A percentile compares a stretch with the other conserved stretches of the same genome.
phyloP scores from a whole-genome alignment of 129 eudicot species.

The Rutidosis leptorrhynchoides region DNA sequence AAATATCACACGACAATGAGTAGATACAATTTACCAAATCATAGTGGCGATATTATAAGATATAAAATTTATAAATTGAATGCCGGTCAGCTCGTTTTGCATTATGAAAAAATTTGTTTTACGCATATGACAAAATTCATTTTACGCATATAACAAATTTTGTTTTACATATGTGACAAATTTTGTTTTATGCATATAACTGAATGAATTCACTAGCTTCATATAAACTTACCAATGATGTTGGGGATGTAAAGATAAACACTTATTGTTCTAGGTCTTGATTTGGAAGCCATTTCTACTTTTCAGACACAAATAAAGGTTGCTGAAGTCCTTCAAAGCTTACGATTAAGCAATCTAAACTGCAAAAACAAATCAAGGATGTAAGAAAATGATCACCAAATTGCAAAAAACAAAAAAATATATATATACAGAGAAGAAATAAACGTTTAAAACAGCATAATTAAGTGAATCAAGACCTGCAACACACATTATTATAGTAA shows the following conservation, averaged over 20 bases:
- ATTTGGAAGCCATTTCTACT: constrained; percentile 54
- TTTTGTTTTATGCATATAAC: not conserved
- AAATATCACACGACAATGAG: not conserved
- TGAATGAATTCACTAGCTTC: not conserved
- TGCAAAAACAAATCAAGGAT: constrained; percentile 22
- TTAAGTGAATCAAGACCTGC: not conserved
- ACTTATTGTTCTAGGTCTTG: constrained; percentile 49
- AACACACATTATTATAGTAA: not conserved
- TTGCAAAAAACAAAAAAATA: not conserved
- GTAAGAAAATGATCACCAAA: not conserved
- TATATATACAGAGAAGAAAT: not conserved
- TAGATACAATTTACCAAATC: not conserved
- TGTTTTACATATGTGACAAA: not conserved
- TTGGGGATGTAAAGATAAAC: constrained; percentile 91
- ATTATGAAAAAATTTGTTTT: too few relatives aligned
- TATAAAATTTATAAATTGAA: too few relatives aligned
- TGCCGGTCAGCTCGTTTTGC: not conserved
- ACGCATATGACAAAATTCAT: too few relatives aligned
- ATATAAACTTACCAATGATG: constrained; percentile 63
- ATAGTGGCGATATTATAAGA: not conserved
- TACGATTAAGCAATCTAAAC: constrained; percentile 23
- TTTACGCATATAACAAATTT: too few relatives aligned
- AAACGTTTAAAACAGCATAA: not conserved
- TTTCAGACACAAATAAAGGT: constrained; percentile 27
- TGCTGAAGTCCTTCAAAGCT: constrained; percentile 23